Conservation (phyloP, 2,329 filamentous ascomycete species). For the Xylaria sp. region DNA sequence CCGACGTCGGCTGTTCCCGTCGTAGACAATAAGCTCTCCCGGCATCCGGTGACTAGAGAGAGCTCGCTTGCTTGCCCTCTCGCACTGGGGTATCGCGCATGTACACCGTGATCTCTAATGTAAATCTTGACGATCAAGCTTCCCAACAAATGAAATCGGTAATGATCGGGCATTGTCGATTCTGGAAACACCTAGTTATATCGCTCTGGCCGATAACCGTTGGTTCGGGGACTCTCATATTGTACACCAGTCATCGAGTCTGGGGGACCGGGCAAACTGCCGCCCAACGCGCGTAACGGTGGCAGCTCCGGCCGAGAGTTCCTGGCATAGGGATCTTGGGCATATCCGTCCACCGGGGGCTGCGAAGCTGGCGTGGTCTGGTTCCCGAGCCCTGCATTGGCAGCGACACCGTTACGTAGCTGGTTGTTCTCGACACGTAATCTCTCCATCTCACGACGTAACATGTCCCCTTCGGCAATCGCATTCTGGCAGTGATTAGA, state of each 20-base stretch:
- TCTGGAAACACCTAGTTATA: slow-evolving; percentile 4
- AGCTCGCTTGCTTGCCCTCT: slow-evolving; percentile 2
- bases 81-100: slow-evolving; percentile 14
- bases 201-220: slow-evolving; percentile 42
- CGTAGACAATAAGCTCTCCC: neutral
- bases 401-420: slow-evolving; percentile 34
- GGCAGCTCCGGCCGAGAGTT: slow-evolving; percentile 47
- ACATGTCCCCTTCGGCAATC: slow-evolving; percentile 41
- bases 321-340: slow-evolving; percentile 28
- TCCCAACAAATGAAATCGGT: slow-evolving; percentile 16
- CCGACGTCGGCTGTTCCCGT: slow-evolving; percentile 2
- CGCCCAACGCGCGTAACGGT: slow-evolving; percentile 49
- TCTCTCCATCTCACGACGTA: slow-evolving; percentile 46
- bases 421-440: slow-evolving; percentile 46
- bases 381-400: slow-evolving; percentile 22
- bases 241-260: slow-evolving; percentile 64
- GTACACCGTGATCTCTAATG: slow-evolving; percentile 13
- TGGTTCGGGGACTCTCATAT: slow-evolving; percentile 48
- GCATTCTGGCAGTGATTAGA: slow-evolving; percentile 41
- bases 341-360: slow-evolving; percentile 30
- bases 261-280: slow-evolving; percentile 39
- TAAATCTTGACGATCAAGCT: slow-evolving; percentile 13
- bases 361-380: slow-evolving; percentile 28
- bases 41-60: neutral
- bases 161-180: slow-evolving; percentile 8